Evolutionary conservation across 139 green algal genomes (phyloP).

Genomic region (Bryopsis sp.): DNA sequence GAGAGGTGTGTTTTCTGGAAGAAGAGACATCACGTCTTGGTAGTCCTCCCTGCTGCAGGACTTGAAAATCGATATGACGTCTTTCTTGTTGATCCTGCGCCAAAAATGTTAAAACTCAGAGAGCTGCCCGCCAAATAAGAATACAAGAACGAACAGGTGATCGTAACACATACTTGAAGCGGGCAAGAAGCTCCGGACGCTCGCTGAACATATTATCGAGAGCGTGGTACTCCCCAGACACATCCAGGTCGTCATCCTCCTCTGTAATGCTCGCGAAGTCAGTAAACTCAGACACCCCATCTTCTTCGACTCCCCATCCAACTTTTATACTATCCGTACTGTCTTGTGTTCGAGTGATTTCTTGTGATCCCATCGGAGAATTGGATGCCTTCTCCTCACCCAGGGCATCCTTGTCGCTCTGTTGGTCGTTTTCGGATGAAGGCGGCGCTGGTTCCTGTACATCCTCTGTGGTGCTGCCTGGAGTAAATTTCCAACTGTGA

Average conservation of each 20-base stretch:
- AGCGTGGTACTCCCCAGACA: background rate
- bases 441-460: background rate
- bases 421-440: background rate
- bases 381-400: background rate
- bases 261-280: background rate
- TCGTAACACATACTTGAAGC: background rate
- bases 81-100: conserved; percentile 18
- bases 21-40: conserved; percentile 47
- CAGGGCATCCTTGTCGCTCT: background rate
- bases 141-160: no score
- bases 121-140: no score
- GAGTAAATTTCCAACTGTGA: background rate
- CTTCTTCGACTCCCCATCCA: background rate
- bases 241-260: background rate
- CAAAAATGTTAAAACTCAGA: background rate
- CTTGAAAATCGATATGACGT: conserved; percentile 43
- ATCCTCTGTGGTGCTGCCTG: background rate
- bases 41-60: conserved; percentile 53
- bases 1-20: conserved; percentile 53
- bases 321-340: background rate
- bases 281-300: background rate
- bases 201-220: conserved; percentile 1
- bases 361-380: background rate
- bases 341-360: no score
- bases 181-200: background rate